Conservation (phyloP, 495 filamentous ascomycete species). For the Tuber brumale region DNA sequence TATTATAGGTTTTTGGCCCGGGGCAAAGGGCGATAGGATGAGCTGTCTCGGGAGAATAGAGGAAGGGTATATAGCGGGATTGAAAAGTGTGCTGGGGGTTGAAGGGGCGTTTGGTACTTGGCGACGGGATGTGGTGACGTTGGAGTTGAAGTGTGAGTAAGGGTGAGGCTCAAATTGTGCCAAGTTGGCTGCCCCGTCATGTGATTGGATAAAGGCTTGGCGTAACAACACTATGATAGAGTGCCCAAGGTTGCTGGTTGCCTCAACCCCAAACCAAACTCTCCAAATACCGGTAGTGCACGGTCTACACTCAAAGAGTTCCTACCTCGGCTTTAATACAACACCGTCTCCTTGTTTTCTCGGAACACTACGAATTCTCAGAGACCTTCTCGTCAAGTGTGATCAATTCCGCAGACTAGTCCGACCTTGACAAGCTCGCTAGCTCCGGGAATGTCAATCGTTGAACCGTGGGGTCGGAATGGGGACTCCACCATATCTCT, state of each 20-base stretch:
- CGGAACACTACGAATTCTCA: not conserved
- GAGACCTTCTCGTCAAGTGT: not conserved
- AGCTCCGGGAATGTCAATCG: constrained; percentile 26
- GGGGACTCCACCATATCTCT: constrained; percentile 35
- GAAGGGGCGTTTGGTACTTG: not conserved
- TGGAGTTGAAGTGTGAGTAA: constrained; percentile 3
- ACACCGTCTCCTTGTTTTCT: not conserved
- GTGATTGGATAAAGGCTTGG: not conserved
- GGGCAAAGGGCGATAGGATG: not conserved
- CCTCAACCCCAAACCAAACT: not conserved
- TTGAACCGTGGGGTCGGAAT: constrained; percentile 39
- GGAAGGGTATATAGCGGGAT: not conserved
- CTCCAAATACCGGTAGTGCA: not conserved
- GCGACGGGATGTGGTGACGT: constrained; percentile 28
- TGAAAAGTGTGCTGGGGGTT: not conserved
- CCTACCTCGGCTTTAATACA: not conserved
- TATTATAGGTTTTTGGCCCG: constrained; percentile 1
- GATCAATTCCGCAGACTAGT: not conserved
- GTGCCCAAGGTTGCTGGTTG: not conserved
- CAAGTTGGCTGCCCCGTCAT: not conserved
- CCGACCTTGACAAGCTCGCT: not conserved
- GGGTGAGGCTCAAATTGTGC: not conserved
- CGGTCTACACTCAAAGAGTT: not conserved
- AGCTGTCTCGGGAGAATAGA: not conserved
- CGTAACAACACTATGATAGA: not conserved